Base-by-base conservation (phyloP, 1,284 basidiomycete genomes). In the Wallemia ichthyophaga region DNA sequence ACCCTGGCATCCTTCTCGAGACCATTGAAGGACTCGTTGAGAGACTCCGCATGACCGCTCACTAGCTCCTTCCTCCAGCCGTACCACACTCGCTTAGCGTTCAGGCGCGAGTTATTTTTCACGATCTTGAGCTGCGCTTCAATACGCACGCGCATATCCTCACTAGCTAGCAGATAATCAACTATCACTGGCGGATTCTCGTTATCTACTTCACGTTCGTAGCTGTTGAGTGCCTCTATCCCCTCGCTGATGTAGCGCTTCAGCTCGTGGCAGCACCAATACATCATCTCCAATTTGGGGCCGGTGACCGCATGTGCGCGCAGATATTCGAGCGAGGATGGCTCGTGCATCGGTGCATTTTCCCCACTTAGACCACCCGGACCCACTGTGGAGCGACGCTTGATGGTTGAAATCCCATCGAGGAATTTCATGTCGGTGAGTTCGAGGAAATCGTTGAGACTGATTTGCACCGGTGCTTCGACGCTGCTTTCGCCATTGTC, bases 171-270 rank as follows among this genome's bases (percentile, higher is more conserved):
- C 55, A 56, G 25, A 24, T 56, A 56, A 27, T 56, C 55, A 17
- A 56, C 55, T 11, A 56, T 56, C n/a, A 56, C 55, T 27, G 55
- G 55, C n/a, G 55, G 55, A 24, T 56, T 56, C 55, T 26, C 27
- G 15, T 56, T 27, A 25, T 56, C 55, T 11, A 56, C 55, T 25
- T 27, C 55, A 5, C 55, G 3, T 24, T 56, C 55, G 25, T 56
- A 56, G 25, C 55, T 27, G 15, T 25, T 27, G 55, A 56, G 24
- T 19, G 55, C 55, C 25, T 56, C 55, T 11, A 27, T 27, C 7
- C 55, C 55, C n/a, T 56, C 55, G 15, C 15, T 13, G 55, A 56
- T 56, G 25, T 56, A 56, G 25, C 55, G 55, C n/a, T 56, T 56
- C 24, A 56, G 23, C 25, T 56, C 55, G 15, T 56, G 55, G 25